Base-by-base conservation (phyloP, 345 rosid genomes). In the Limnanthes douglasii region DNA sequence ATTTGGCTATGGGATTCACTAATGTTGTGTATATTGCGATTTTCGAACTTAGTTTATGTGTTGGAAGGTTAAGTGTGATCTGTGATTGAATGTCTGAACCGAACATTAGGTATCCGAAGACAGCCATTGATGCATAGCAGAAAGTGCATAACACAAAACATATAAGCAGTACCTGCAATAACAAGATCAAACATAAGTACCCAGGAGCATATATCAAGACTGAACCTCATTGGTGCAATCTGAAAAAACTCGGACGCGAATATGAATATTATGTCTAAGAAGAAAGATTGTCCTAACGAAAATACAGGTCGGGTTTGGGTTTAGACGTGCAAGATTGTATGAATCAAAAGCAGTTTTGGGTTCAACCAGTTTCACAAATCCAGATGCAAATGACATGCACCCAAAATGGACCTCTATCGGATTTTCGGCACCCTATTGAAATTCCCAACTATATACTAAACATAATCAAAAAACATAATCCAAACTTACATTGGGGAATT, bases 401-500 rank as follows among this genome's bases (percentile, higher is more conserved):
- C n/a, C n/a, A n/a, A n/a, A n/a, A n/a, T n/a, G n/a, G n/a, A n/a
- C n/a, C n/a, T n/a, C n/a, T n/a, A n/a, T n/a, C n/a, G n/a, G n/a
- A n/a, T n/a, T n/a, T n/a, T n/a, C n/a, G n/a, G n/a, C n/a, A n/a
- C n/a, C n/a, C n/a, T n/a, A n/a, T n/a, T n/a, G n/a, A n/a, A n/a
- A n/a, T n/a, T n/a, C n/a, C n/a, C n/a, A 5, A 4, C 11, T 30
- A n/a, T 5, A n/a, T 5, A 30, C 4, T 30, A 5, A 30, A n/a
- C 5, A 30, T 30, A 5, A 30, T 2, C 5, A 9, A 1, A 30
- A 30, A 9, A 5, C 4, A 19, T 5, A 8, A 43, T 0, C 22
- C 18, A 15, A 34, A 48, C 93, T 82, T 65, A 83, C 97, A 28
- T 61, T 57, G 10, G 90, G 63, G 68, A 82, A 86, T 30, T 82